These are phyloP conservation scores for Musa schizocarpa DNA, from an alignment of 176 grass and related monocot species.

Conservation along the genomic window DNA sequence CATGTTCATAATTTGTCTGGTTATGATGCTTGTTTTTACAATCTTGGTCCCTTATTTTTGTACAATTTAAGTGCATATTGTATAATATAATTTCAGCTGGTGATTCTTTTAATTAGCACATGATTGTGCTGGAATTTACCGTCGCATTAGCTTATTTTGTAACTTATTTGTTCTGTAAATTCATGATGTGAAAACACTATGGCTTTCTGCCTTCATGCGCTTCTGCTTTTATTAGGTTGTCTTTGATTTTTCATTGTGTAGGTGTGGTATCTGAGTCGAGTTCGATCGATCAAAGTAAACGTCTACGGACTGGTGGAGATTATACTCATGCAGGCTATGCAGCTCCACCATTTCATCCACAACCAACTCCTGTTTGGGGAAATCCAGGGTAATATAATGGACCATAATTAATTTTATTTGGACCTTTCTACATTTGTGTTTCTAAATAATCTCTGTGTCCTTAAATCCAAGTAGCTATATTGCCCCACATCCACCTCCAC, in stretches of 20 bases:
- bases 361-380: constrained; percentile 79
- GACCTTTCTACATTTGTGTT: not conserved
- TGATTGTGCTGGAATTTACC: too few relatives aligned
- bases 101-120: too few relatives aligned
- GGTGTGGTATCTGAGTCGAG: constrained; percentile 72
- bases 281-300: constrained; percentile 85
- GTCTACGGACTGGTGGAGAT: constrained; percentile 72
- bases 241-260: constrained; percentile 20
- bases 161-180: too few relatives aligned
- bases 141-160: too few relatives aligned
- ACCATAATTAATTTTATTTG: constrained; percentile 11
- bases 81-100: too few relatives aligned
- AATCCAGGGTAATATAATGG: constrained; percentile 50
- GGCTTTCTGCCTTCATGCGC: too few relatives aligned
- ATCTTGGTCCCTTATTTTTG: too few relatives aligned
- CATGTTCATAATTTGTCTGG: too few relatives aligned
- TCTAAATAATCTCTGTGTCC: constrained; percentile 15
- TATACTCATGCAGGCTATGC: constrained; percentile 76
- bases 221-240: too few relatives aligned
- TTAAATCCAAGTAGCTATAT: constrained; percentile 55
- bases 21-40: too few relatives aligned
- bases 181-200: too few relatives aligned
- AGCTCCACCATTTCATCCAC: constrained; percentile 69
- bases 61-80: too few relatives aligned
- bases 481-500: constrained; percentile 46